Conservation (phyloP, 345 rosid genomes). For the Arabis alpina region DNA sequence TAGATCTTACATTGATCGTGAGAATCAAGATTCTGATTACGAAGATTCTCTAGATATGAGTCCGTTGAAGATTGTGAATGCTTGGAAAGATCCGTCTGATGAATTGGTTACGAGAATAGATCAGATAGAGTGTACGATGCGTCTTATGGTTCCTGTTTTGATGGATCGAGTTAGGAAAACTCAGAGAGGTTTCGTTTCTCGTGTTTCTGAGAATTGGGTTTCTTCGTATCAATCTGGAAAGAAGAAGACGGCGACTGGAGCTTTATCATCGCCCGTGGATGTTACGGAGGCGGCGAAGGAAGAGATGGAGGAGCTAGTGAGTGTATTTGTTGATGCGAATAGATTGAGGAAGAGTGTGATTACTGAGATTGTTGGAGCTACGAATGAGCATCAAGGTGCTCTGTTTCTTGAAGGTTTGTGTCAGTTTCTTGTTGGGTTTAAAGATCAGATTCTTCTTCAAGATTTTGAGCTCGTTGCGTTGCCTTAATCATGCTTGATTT, state of each 20-base stretch:
- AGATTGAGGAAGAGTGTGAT: constrained; percentile 72
- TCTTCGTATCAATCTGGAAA: constrained; percentile 22
- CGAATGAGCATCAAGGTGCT: constrained; percentile 67
- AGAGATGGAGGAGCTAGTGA: constrained; percentile 71
- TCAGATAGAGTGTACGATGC: constrained; percentile 79
- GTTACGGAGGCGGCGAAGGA: constrained; percentile 54
- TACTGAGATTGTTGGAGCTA: constrained; percentile 65
- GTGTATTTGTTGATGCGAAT: constrained; percentile 70
- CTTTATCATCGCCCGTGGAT: no score
- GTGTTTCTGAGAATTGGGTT: constrained; percentile 56
- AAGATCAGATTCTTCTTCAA: constrained; percentile 53
- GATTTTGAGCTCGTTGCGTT: constrained; percentile 49
- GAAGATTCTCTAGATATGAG: constrained; percentile 15
- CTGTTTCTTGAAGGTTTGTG: constrained; percentile 83
- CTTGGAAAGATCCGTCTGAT: constrained; percentile 67
- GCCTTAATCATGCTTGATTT: constrained; percentile 15
- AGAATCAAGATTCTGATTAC: constrained; percentile 37
- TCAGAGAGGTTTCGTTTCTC: constrained; percentile 52
- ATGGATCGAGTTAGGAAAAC: constrained; percentile 52
- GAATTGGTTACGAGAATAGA: constrained; percentile 51
- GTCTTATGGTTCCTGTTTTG: constrained; percentile 77
- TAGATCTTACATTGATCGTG: constrained; percentile 60
- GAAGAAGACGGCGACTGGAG: no score
- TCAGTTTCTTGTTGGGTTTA: constrained; percentile 79
- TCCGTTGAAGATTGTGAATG: constrained; percentile 46